Conservation (phyloP, 331 rosid species). For the Stylosanthes scabra region DNA sequence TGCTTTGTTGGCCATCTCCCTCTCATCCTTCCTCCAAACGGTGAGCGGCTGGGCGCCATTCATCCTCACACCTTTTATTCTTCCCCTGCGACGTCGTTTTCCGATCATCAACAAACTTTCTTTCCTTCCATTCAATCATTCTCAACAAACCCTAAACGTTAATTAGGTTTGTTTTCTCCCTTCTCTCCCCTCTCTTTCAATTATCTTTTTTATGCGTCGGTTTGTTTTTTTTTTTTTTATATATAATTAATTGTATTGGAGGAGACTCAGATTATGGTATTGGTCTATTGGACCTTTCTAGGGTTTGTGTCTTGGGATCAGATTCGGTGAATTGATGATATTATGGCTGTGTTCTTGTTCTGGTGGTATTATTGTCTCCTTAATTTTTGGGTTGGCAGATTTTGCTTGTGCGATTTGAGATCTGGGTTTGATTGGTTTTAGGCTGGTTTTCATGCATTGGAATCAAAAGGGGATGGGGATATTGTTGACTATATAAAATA, state of each 20-base stretch:
- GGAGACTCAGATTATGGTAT: background rate
- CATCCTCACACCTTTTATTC: background rate
- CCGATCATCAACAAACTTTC: background rate
- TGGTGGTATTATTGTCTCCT: background rate
- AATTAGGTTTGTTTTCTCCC: constrained; percentile 27
- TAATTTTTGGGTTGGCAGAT: background rate
- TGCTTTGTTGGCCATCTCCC: background rate
- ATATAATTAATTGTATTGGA: background rate
- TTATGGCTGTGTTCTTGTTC: background rate
- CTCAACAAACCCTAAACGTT: background rate
- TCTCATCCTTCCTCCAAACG: background rate
- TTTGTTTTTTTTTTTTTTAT: no score
- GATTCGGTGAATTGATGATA: background rate
- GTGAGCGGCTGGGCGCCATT: background rate
- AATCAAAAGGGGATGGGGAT: background rate
- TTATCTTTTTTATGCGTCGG: background rate
- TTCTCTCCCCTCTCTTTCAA: background rate
- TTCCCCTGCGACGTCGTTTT: background rate
- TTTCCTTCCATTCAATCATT: background rate
- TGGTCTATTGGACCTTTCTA: background rate
- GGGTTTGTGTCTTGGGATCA: constrained; percentile 36
- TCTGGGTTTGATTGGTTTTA: constrained; percentile 9
- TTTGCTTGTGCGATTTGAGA: constrained; percentile 7
- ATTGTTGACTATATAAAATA: background rate
- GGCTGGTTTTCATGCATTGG: background rate